Base-by-base conservation (phyloP, 202 grass and related monocot species). In the Bolboschoenoplectus hybrid region DNA sequence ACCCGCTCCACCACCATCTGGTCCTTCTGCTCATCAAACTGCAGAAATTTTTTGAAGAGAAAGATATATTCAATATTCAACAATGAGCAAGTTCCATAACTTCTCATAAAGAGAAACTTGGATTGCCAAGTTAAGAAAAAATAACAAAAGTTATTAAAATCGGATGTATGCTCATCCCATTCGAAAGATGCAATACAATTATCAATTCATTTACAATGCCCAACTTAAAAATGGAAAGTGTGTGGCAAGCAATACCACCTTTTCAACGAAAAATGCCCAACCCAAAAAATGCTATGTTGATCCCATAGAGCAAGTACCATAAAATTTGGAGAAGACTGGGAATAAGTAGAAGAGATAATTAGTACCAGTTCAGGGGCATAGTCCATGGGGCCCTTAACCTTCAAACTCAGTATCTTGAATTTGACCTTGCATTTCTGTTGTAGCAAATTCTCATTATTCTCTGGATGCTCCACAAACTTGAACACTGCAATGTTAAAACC, bases 331-430 rank as follows among this genome's bases (percentile, higher is more conserved):
- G 74, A 85, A 19, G 62, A 76, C 44, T 66, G 1, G 46, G 2
- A 80, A 82, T 9, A 63, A 63, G 32, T 58, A 58, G 75, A 60
- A 43, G 35, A 41, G n/a, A 81, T 45, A 76, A 13, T 36, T 87
- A 92, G 74, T 84, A 98, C 97, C 91, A 96, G 70, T 85, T 98
- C 93, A 52, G 97, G 97, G 58, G 87, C 93, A 88, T 98, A 98
- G 74, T 98, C 97, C 91, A 96, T 98, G 14, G 90, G 93, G 41
- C 86, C 97, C 88, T 98, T 92, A 70, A 98, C 97, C 85, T 98
- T 98, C 89, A 98, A 93, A 83, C 97, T 98, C 85, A 98, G 85
- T 83, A 98, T 98, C 85, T 98, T 98, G 86, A 98, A 98, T 86
- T 98, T 98, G 49, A 98, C 91, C 67, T 96, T 94, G 86, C 86